Conservation (phyloP, 2,329 filamentous ascomycete species). For the Penicillium hordei region DNA sequence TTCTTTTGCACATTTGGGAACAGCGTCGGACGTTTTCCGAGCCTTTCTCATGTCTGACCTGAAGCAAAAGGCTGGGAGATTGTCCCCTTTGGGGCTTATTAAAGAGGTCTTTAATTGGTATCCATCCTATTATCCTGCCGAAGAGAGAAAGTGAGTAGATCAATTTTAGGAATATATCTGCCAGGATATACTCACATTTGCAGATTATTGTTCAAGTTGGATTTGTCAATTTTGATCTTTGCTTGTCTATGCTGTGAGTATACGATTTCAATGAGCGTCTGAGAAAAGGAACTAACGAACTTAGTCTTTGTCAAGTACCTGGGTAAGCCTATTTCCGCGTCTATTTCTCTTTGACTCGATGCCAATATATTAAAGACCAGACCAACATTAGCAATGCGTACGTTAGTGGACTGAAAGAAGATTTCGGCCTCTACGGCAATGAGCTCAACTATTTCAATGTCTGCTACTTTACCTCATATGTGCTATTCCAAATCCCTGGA, state of each 20-base stretch:
- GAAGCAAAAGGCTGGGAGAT: conserved; percentile 5
- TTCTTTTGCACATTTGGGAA: background rate
- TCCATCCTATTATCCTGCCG: conserved; percentile 29
- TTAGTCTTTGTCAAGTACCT: conserved; percentile 31
- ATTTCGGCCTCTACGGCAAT: conserved; percentile 33
- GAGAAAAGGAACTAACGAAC: conserved; percentile 1
- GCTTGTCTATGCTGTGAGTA: conserved; percentile 35
- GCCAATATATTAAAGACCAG: conserved; percentile 22
- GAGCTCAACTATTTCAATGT: conserved; percentile 35
- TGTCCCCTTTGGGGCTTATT: conserved; percentile 20
- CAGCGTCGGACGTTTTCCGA: background rate
- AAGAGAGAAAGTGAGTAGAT: conserved; percentile 31
- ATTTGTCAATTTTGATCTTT: conserved; percentile 33
- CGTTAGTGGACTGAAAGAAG: conserved; percentile 35
- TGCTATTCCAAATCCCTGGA: conserved; percentile 34
- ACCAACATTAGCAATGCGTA: conserved; percentile 39
- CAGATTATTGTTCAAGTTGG: conserved; percentile 34
- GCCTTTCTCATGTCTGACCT: conserved; percentile 18
- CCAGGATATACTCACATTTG: background rate
- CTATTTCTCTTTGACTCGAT: background rate
- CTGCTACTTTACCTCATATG: conserved; percentile 33
- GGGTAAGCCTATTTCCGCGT: conserved; percentile 11
- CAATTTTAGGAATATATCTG: background rate
- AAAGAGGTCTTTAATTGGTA: conserved; percentile 39
- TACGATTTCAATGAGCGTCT: no score